Conservation (phyloP, 1,139 yeast genomes). For the Pneumocystis canis region DNA sequence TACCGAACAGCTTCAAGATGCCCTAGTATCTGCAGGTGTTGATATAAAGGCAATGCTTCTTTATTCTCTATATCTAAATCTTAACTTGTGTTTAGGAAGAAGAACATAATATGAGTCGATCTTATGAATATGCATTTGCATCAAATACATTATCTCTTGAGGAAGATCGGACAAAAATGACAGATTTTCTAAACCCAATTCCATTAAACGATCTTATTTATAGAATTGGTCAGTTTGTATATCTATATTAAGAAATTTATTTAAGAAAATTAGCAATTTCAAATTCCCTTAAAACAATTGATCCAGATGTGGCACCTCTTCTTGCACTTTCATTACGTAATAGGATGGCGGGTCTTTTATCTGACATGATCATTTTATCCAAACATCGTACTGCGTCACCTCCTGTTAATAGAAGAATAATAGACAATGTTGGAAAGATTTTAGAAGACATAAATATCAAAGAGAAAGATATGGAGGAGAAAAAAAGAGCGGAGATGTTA, state of each 20-base stretch:
- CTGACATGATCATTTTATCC: constrained; percentile 8
- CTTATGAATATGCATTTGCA: not conserved
- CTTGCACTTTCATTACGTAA: constrained; percentile 8
- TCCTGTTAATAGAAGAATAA: constrained; percentile 6
- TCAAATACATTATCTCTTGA: not conserved
- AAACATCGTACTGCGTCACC: constrained; percentile 10
- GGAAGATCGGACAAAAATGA: not conserved
- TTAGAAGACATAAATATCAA: constrained; percentile 5
- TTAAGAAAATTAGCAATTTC: not conserved
- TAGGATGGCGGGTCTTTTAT: constrained; percentile 5
- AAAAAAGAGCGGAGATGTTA: constrained; percentile 6
- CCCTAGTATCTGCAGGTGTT: constrained; percentile 4
- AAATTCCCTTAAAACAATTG: not conserved
- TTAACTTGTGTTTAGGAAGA: not conserved
- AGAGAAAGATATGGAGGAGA: constrained; percentile 9
- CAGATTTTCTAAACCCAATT: not conserved
- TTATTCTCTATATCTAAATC: not conserved
- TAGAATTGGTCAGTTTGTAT: not conserved
- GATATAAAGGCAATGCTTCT: not conserved
- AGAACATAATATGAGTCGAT: not conserved
- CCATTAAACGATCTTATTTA: not conserved
- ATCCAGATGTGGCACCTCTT: not conserved
- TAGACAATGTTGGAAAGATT: constrained; percentile 9
- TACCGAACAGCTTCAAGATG: constrained; percentile 7
- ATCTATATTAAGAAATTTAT: not conserved